These are phyloP conservation scores for Brassica hybrid DNA, from an alignment of 441 rosid genomes.

Conservation along the genomic window DNA sequence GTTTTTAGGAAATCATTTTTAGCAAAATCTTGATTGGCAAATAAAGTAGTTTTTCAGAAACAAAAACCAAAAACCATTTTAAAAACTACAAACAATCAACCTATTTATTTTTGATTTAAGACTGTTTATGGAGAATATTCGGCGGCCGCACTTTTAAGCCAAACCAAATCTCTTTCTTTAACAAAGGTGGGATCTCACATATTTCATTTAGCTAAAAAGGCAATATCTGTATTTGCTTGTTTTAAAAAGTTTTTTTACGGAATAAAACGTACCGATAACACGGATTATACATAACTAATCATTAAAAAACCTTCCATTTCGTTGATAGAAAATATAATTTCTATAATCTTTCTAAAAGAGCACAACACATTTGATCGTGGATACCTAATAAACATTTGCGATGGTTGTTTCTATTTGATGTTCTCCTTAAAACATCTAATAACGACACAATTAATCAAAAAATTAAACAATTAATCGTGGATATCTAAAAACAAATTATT, in stretches of 20 bases:
- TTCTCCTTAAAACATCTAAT: background rate
- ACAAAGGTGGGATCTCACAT: slow-evolving; percentile 20
- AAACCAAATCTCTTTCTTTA: slow-evolving; percentile 50
- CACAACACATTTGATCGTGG: background rate
- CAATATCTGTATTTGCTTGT: slow-evolving; percentile 31
- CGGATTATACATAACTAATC: background rate
- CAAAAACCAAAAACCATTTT: too few relatives aligned
- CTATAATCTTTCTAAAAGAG: background rate
- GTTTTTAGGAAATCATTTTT: too few relatives aligned
- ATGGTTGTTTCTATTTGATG: background rate
- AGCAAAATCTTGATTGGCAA: too few relatives aligned
- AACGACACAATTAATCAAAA: too few relatives aligned
- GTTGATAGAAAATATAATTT: background rate
- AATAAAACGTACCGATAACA: background rate
- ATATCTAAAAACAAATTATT: background rate
- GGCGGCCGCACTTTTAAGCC: slow-evolving; percentile 58
- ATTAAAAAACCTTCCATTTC: background rate
- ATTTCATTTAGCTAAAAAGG: slow-evolving; percentile 28
- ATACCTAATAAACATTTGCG: background rate
- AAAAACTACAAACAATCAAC: too few relatives aligned
- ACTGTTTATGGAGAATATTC: slow-evolving; percentile 49
- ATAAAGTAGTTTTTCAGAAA: too few relatives aligned
- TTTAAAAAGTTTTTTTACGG: background rate
- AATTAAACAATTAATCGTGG: too few relatives aligned
- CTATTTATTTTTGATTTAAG: slow-evolving; percentile 16